These are phyloP conservation scores for Nymphaea thermarum DNA, from an alignment of 164 flowering plant species.

Conservation along the genomic window DNA sequence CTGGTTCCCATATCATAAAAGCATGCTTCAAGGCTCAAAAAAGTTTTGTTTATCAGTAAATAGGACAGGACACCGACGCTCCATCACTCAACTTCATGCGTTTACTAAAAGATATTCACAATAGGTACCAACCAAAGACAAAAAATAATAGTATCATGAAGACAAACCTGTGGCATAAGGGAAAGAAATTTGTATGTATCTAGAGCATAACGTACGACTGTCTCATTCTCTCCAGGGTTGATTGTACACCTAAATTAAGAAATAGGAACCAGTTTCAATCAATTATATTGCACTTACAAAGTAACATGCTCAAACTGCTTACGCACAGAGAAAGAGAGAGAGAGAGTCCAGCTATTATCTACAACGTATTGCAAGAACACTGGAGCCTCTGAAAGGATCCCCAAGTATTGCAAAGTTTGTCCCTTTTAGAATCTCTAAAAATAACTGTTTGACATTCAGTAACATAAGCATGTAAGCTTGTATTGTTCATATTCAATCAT, in stretches of 20 bases:
- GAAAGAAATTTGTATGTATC: slow-evolving; percentile 79
- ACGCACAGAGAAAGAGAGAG: neutral
- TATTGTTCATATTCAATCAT: too few relatives aligned
- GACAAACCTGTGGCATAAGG: slow-evolving; percentile 64
- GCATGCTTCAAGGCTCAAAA: too few relatives aligned
- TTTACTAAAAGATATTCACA: too few relatives aligned
- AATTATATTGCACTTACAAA: neutral
- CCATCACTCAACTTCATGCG: neutral
- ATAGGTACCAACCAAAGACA: neutral
- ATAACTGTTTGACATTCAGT: too few relatives aligned
- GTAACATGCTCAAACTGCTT: neutral
- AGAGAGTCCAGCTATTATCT: neutral
- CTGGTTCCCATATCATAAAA: neutral
- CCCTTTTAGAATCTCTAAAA: too few relatives aligned
- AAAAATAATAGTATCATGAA: neutral
- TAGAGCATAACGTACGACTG: slow-evolving; percentile 89
- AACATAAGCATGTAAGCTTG: too few relatives aligned
- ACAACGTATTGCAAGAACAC: too few relatives aligned
- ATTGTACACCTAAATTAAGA: slow-evolving; percentile 65
- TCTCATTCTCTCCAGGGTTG: slow-evolving; percentile 98
- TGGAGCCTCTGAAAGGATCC: too few relatives aligned
- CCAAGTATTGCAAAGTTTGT: too few relatives aligned
- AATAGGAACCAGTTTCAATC: neutral
- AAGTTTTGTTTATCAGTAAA: neutral
- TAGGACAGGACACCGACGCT: neutral